Base-by-base conservation (phyloP, 2,329 filamentous ascomycete species). In the Calonectria pauciramosa region DNA sequence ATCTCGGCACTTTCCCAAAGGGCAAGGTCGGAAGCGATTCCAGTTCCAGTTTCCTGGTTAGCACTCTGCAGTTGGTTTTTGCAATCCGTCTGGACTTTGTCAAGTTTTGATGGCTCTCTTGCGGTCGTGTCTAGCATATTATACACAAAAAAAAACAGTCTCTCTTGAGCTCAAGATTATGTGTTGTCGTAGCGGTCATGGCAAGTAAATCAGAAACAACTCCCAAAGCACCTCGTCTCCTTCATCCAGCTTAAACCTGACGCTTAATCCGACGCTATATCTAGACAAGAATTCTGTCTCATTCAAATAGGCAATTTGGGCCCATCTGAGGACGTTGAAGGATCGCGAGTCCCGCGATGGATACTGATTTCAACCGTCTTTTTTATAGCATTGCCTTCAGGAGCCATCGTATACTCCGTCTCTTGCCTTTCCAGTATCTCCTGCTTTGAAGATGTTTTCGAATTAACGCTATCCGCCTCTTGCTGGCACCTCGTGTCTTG, bases 361-460 rank as follows among this genome's bases (percentile, higher is more conserved):
- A 73, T 70, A 7, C 70, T 44, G 51, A 79, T 75, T 56, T 79
- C 78, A 4, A 78, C 78, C 1, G 78, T 79, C 71, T 79, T 79
- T 28, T 77, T 71, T 3, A 79, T 79, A 2, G 72, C 72, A 8
- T 73, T 70, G 0, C 78, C 76, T 3, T 78, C 67, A 18, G 52
- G 32, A 9, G 30, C 49, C 51, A 51, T 20, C 13, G 51, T n/a
- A 20, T 59, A 54, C 14, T 30, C 52, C 36, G 11, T 14, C 5
- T 44, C 47, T 20, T 74, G 68, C 18, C 72, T 63, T 54, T 74
- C 63, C 5, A 71, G 63, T 36, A 74, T 71, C 38, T 74, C 68
- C 32, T 71, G 72, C 26, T 73, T 75, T 38, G 70, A 73, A n/a
- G 67, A 73, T 3, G 71, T 66, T 10, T 52, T 66, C 14, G 71